Evolutionary conservation across 352 stramenopile genomes (phyloP).

Genomic region (Phytophthora tubulina): DNA sequence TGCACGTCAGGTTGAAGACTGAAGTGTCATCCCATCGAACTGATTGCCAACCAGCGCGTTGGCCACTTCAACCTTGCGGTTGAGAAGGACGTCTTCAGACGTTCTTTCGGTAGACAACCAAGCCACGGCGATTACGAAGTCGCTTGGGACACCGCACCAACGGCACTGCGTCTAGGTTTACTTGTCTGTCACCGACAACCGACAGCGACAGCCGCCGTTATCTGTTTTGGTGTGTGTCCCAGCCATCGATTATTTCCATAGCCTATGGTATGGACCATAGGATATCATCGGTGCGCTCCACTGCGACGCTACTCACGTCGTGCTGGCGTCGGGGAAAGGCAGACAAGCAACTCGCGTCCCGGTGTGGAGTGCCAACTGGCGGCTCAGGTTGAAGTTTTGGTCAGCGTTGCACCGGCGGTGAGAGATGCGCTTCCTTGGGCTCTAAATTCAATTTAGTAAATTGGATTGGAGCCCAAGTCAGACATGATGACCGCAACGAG

Average conservation of each 20-base stretch:
- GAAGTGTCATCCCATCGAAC: too few species aligned
- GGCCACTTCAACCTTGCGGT: slow-evolving; percentile 6
- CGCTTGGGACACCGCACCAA: background rate
- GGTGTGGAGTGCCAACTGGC: background rate
- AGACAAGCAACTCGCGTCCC: background rate
- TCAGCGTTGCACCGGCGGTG: background rate
- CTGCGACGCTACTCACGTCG: too few species aligned
- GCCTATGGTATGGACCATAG: too few species aligned
- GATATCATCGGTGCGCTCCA: too few species aligned
- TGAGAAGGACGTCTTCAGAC: background rate
- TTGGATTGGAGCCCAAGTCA: too few species aligned
- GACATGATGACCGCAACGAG: too few species aligned
- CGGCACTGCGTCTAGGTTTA: background rate
- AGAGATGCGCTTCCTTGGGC: slow-evolving; percentile 1
- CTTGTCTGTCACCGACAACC: slow-evolving; percentile 5
- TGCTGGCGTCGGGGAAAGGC: too few species aligned
- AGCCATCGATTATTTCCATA: background rate
- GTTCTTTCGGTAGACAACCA: background rate
- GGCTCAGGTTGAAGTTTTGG: slow-evolving; percentile 11
- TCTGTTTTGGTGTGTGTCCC: slow-evolving; percentile 10
- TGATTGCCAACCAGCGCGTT: too few species aligned
- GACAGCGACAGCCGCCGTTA: slow-evolving; percentile 1
- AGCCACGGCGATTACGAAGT: too few species aligned
- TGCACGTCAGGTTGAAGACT: background rate
- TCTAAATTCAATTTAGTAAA: too few species aligned